Evolutionary conservation across 345 rosid species (phyloP), one percentile per base, ranked within the genome.

Genomic region (Pistacia vera): DNA sequence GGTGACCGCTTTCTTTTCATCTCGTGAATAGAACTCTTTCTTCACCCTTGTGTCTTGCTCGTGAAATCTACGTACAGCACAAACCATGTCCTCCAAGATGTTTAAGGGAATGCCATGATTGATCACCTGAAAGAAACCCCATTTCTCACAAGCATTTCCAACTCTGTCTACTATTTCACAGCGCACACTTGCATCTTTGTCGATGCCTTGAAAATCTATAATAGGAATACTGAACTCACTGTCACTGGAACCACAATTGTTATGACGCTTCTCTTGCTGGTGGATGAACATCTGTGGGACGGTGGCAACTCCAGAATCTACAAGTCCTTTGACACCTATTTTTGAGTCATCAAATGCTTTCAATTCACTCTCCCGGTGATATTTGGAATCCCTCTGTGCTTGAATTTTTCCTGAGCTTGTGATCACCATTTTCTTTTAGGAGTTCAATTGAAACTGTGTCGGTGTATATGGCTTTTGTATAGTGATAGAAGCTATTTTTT

Each of bases 61-160:
- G 9, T 82, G 83, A 73, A 85, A 89, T 60, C 79, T 73, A 2
- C 74, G 54, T 13, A 85, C 54, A 2, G 79, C 86, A 30, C 84
- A 55, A 20, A 85, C 11, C 38, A 84, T 59, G 17, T 77, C 85
- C 16, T 80, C 77, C 77, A 87, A 77, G 66, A 80, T 61, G 4
- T 38, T 73, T 2, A 11, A 17, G 1, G 87, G 85, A 71, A 89
- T 84, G 38, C 84, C 82, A 30, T 89, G 90, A 20, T 87, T 85
- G 16, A 85, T 72, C 30, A 84, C 70, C 58, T 83, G 90, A 49
- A 89, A 85, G 64, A 89, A 75, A 5, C 90, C 90, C 89, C 88
- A 89, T 0, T 71, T 59, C 82, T 82, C 85, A 0, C 84, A 80
- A 0, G 86, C 87, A 0, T 61, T 59, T 57, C 83, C 36, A 57